Percentiles rank a stretch among this genome's conserved stretches.
These are phyloP conservation scores for Argentina anserina DNA, from an alignment of 306 rosid species.

Conservation along the genomic window DNA sequence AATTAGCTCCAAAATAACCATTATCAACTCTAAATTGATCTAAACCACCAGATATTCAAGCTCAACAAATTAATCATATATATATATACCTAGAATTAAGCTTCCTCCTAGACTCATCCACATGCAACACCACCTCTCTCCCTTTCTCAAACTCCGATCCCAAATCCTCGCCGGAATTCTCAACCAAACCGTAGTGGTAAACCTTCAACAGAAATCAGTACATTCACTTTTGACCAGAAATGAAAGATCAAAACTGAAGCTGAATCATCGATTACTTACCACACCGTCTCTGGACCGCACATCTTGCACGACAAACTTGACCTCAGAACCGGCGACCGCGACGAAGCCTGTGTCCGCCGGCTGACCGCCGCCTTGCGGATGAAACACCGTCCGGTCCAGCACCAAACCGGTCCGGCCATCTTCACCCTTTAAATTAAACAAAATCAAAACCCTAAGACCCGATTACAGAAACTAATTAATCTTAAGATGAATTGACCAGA, in stretches of 20 bases:
- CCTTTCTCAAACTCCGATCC: slow-evolving; percentile 33
- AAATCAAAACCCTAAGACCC: not conserved
- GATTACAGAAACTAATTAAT: not conserved
- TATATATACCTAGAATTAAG: slow-evolving; percentile 64
- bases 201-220: slow-evolving; percentile 33
- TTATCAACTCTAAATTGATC: not conserved
- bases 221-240: not conserved
- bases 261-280: slow-evolving; percentile 31
- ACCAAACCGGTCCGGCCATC: slow-evolving; percentile 57
- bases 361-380: slow-evolving; percentile 95
- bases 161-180: slow-evolving; percentile 35
- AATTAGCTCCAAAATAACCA: not conserved
- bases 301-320: slow-evolving; percentile 55
- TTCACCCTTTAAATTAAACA: slow-evolving; percentile 40
- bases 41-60: not conserved
- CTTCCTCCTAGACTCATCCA: slow-evolving; percentile 64
- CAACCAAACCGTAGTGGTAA: slow-evolving; percentile 56
- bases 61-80: not conserved
- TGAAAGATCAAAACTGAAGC: not conserved
- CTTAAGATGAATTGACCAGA: slow-evolving; percentile 15
- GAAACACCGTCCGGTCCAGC: slow-evolving; percentile 62
- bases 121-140: slow-evolving; percentile 47
- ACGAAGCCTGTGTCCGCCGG: slow-evolving; percentile 63
- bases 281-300: slow-evolving; percentile 64
- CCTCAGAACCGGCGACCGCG: slow-evolving; percentile 22